Percentiles rank a stretch among this genome's conserved stretches.
These are phyloP conservation scores for Cydonia oblonga DNA, from an alignment of 331 rosid species.

Conservation along the genomic window DNA sequence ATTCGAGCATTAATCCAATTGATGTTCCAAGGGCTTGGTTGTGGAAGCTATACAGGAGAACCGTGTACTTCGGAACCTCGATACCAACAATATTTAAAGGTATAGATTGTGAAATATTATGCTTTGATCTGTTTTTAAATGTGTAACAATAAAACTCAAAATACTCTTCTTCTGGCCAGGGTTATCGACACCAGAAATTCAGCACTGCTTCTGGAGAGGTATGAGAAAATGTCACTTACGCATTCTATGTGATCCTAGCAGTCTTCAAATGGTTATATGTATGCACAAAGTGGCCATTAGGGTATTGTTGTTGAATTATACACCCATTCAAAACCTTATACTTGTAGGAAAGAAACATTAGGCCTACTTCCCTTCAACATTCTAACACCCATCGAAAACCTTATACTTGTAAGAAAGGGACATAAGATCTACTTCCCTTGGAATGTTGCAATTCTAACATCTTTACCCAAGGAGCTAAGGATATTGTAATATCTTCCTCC, in stretches of 20 bases:
- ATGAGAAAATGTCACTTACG: conserved; percentile 16
- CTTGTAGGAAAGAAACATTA: not conserved
- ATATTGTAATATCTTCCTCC: not conserved
- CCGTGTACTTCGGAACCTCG: conserved; percentile 96
- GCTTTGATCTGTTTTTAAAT: not conserved
- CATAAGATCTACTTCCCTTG: not conserved
- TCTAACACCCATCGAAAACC: not conserved
- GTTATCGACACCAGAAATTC: conserved; percentile 78
- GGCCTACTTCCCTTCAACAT: not conserved
- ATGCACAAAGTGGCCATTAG: not conserved
- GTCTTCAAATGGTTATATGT: not conserved
- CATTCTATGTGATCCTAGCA: conserved; percentile 1
- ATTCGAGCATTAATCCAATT: conserved; percentile 68
- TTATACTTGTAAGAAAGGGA: not conserved
- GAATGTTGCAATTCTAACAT: not conserved
- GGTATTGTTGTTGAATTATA: not conserved
- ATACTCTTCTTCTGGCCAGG: conserved; percentile 37
- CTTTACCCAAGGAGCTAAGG: not conserved
- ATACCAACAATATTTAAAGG: conserved; percentile 89
- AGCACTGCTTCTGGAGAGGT: conserved; percentile 99
- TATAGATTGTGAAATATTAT: conserved; percentile 11
- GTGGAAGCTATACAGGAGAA: conserved; percentile 87
- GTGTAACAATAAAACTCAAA: conserved; percentile 8
- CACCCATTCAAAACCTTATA: not conserved
- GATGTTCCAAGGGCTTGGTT: conserved; percentile 83